Conservation (phyloP, 78 protist genomes). For the Dictyostelium capitatum region DNA sequence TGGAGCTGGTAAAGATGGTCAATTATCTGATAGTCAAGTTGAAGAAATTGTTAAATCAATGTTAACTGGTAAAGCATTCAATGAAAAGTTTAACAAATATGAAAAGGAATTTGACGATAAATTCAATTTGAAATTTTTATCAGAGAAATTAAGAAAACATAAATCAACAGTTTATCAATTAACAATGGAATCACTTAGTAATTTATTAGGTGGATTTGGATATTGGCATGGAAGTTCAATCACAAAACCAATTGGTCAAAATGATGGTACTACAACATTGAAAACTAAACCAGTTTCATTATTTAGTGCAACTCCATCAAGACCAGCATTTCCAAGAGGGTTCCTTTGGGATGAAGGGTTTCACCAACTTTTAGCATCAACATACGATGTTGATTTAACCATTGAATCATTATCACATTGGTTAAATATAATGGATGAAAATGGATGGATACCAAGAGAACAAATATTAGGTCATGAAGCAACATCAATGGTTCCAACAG, state of each 20-base stretch:
- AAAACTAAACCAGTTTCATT: constrained; percentile 42
- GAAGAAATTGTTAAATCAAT: not conserved
- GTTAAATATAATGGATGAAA: constrained; percentile 87
- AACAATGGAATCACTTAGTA: constrained; percentile 73
- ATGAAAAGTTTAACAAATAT: not conserved
- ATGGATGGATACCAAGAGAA: constrained; percentile 98
- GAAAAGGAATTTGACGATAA: constrained; percentile 27
- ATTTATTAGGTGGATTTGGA: constrained; percentile 91
- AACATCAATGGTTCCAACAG: constrained; percentile 41
- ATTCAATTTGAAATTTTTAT: constrained; percentile 21
- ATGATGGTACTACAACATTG: no score
- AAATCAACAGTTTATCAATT: constrained; percentile 11
- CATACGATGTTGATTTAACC: constrained; percentile 75
- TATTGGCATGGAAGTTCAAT: constrained; percentile 37
- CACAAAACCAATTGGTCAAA: not conserved
- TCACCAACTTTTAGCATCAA: constrained; percentile 90
- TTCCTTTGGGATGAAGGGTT: constrained; percentile 99
- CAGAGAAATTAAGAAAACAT: not conserved
- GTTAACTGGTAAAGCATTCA: not conserved
- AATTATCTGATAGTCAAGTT: constrained; percentile 1
- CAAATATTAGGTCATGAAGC: constrained; percentile 96
- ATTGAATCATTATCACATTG: constrained; percentile 86
- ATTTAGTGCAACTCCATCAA: constrained; percentile 91
- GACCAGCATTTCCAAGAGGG: constrained; percentile 97
- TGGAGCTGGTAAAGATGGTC: not conserved